Evolutionary conservation across 2,329 filamentous ascomycete species (phyloP).

Genomic region (Zopfia rhizophila): DNA sequence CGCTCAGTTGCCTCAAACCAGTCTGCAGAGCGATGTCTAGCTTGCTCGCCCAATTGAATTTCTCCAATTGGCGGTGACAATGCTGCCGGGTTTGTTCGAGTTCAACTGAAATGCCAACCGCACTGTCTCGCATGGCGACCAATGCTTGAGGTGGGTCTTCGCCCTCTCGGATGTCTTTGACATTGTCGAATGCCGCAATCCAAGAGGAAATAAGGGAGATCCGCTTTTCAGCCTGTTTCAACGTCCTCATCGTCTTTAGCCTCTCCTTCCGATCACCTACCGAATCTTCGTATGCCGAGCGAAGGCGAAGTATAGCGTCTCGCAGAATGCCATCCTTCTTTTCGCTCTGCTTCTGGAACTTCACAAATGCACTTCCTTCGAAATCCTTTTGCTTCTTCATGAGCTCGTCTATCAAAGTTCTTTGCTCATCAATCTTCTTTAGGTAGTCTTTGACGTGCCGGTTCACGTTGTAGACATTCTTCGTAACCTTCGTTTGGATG

Average conservation of each 20-base stretch:
- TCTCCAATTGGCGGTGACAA: constrained; percentile 84
- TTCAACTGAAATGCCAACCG: constrained; percentile 87
- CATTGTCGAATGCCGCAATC: constrained; percentile 89
- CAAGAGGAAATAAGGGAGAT: constrained; percentile 89
- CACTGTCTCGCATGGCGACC: constrained; percentile 82
- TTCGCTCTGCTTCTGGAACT: constrained; percentile 90
- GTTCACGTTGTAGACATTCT: constrained; percentile 99
- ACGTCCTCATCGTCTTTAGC: constrained; percentile 79
- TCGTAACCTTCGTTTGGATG: constrained; percentile 99
- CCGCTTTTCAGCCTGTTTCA: constrained; percentile 83
- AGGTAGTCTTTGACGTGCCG: constrained; percentile 99
- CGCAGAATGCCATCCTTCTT: constrained; percentile 80
- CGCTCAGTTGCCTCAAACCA: constrained; percentile 79
- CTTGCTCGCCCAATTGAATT: constrained; percentile 85
- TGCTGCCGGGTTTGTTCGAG: constrained; percentile 91
- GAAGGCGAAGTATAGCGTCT: constrained; percentile 83
- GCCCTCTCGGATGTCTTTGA: constrained; percentile 77
- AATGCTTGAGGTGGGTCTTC: constrained; percentile 75
- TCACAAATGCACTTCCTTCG: constrained; percentile 82
- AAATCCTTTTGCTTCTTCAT: constrained; percentile 92
- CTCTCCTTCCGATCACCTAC: constrained; percentile 81
- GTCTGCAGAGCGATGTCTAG: constrained; percentile 90
- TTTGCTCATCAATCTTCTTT: constrained; percentile 99
- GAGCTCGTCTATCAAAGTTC: constrained; percentile 95
- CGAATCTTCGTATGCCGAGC: constrained; percentile 85